Base-by-base conservation (phyloP, 805 yeast species). In the Kuraishia molischiana region DNA sequence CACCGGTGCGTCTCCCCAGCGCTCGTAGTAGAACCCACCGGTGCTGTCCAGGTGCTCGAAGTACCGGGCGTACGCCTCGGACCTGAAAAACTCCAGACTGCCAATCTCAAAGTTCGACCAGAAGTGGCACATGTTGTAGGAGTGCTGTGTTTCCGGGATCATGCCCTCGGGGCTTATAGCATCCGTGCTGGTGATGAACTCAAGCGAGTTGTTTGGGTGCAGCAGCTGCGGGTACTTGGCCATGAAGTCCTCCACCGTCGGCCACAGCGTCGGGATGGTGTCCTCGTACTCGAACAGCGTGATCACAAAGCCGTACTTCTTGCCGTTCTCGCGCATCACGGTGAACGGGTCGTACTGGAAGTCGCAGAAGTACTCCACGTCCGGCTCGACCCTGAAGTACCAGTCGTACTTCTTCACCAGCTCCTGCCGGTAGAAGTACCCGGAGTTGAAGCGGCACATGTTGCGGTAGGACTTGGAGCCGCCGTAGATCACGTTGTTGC, bases 1-100 rank as follows among this genome's bases (percentile, higher is more conserved):
- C 13, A 86, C 84, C 0, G 95, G 95, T 0, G 95, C 95, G 60
- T 87, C 96, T 13, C 96, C 96, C 96, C 96, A 87, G 41, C 95
- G 62, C 58, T 86, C 95, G 40, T 82, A 80, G 55, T 81, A 81
- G 52, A 85, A 84, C 4, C 92, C 92, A 35, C 86, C 89, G 15
- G 73, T 64, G 22, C 66, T 49, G 54, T 84, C 85, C 44, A 85
- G 64, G 54, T 62, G 64, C 20, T 79, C 70, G 53, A 84, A 85
- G 54, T 67, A 83, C 38, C 64, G 66, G 32, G 60, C 52, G 56
- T 85, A 85, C 22, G 69, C 72, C 32, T 80, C 72, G 26, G 79
- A 64, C 54, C 89, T 67, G 66, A 78, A 85, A 57, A 85, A 77
- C 42, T 78, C 69, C 50, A 85, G 63, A 44, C 72, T 69, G 2